phyloP scores from a whole-genome alignment of 371 early-diverging fungal genomes.

The Mortierella sp. region DNA sequence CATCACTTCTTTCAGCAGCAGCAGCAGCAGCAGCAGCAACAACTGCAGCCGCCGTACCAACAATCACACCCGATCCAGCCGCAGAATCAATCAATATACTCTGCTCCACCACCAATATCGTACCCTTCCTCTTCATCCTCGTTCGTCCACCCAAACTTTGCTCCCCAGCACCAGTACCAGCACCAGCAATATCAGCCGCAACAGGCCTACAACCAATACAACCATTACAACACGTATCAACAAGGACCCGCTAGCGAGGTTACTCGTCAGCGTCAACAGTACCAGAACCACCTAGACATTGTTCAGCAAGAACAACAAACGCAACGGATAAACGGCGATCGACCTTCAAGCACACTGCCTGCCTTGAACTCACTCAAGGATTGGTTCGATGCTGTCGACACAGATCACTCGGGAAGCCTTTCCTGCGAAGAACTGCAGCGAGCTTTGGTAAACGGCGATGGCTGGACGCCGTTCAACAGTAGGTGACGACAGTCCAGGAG shows the following conservation, averaged over 20 bases:
- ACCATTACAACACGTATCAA: conserved; percentile 29
- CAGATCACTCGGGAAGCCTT: conserved; percentile 34
- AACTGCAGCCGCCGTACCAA: not conserved
- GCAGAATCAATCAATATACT: not conserved
- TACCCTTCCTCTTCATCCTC: conserved; percentile 2
- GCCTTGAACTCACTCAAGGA: conserved; percentile 28
- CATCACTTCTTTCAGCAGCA: conserved; percentile 4
- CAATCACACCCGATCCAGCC: not conserved
- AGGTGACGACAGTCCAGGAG: conserved; percentile 5
- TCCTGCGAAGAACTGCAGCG: conserved; percentile 52
- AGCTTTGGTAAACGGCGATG: conserved; percentile 67
- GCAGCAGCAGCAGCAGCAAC: conserved; percentile 1
- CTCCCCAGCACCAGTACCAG: not conserved
- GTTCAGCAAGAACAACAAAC: conserved; percentile 2
- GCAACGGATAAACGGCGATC: conserved; percentile 4
- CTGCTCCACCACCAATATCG: not conserved
- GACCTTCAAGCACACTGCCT: conserved; percentile 17
- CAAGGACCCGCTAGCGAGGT: conserved; percentile 28
- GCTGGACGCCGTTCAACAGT: conserved; percentile 56
- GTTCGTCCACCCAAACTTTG: not conserved
- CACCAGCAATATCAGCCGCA: conserved; percentile 7
- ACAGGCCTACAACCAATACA: conserved; percentile 25
- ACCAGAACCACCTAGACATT: conserved; percentile 19
- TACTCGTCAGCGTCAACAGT: conserved; percentile 35
- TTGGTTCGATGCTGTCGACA: conserved; percentile 50